Evolutionary conservation across 192 early-diverging fungal genomes (phyloP).

Genomic region (Helicostylum pulchrum): DNA sequence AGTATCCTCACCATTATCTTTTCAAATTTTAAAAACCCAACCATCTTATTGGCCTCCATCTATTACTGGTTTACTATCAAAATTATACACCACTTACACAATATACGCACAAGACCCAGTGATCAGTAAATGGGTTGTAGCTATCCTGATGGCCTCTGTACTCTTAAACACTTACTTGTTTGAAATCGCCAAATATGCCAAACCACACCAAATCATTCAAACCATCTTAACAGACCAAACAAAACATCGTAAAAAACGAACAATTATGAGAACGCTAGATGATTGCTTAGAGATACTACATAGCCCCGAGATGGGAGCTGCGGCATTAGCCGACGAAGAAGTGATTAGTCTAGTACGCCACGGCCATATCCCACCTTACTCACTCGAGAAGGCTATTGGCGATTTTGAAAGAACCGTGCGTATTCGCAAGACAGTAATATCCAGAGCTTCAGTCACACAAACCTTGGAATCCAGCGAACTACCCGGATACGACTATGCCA

Average conservation of each 20-base stretch:
- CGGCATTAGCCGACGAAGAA: conserved; percentile 67
- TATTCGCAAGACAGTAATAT: conserved; percentile 75
- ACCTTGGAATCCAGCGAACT: conserved; percentile 63
- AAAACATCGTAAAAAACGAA: not conserved
- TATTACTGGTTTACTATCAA: conserved; percentile 28
- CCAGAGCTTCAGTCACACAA: conserved; percentile 59
- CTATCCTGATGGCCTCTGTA: conserved; percentile 49
- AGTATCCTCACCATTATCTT: conserved; percentile 45
- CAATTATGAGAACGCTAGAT: conserved; percentile 36
- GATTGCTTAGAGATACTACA: conserved; percentile 44
- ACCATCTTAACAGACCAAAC: not conserved
- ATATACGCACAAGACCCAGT: conserved; percentile 58
- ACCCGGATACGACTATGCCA: conserved; percentile 87
- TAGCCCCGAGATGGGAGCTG: conserved; percentile 17
- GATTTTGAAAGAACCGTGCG: conserved; percentile 81
- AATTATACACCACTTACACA: conserved; percentile 43
- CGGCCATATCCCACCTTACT: conserved; percentile 76
- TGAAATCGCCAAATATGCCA: conserved; percentile 48
- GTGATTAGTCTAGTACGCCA: conserved; percentile 66
- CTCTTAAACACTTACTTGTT: conserved; percentile 59
- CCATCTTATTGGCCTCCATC: not conserved
- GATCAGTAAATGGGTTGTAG: conserved; percentile 51
- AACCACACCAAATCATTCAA: not conserved
- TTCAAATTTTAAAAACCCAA: conserved; percentile 25
- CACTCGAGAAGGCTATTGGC: conserved; percentile 76